Evolutionary conservation across 2,329 filamentous ascomycete species (phyloP).

Genomic region (Stagonosporopsis vannaccii): DNA sequence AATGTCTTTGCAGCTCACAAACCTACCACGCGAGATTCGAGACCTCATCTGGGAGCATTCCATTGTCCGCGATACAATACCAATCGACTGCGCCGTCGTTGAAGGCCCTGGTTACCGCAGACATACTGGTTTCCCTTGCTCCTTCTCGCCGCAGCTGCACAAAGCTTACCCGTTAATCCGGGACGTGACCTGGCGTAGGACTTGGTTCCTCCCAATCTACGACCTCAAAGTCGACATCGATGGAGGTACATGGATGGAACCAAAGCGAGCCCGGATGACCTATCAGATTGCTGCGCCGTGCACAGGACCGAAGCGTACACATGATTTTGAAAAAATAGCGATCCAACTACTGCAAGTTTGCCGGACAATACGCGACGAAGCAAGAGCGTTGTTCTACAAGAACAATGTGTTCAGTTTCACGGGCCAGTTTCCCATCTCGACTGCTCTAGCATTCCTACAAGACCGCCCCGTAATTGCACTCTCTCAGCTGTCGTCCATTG

Average conservation of each 20-base stretch:
- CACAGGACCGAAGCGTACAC: neutral
- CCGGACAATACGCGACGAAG: slow-evolving; percentile 32
- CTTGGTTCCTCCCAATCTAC: slow-evolving; percentile 28
- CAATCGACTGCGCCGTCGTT: slow-evolving; percentile 22
- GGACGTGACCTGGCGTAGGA: slow-evolving; percentile 16
- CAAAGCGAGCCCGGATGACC: slow-evolving; percentile 27
- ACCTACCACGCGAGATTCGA: slow-evolving; percentile 30
- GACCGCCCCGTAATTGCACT: slow-evolving; percentile 28
- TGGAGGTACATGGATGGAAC: slow-evolving; percentile 17
- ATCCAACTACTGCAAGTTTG: slow-evolving; percentile 28
- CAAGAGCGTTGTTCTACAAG: slow-evolving; percentile 30
- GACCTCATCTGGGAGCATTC: slow-evolving; percentile 31
- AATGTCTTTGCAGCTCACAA: neutral
- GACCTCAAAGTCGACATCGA: slow-evolving; percentile 23
- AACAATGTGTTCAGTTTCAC: slow-evolving; percentile 35
- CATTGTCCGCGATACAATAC: slow-evolving; percentile 25
- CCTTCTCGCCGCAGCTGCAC: slow-evolving; percentile 12
- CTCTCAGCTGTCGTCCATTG: slow-evolving; percentile 22
- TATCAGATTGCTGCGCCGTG: slow-evolving; percentile 23
- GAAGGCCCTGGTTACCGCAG: slow-evolving; percentile 3
- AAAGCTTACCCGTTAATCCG: slow-evolving; percentile 19
- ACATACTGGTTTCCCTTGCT: slow-evolving; percentile 10
- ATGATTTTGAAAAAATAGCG: slow-evolving; percentile 4
- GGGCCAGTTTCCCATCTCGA: slow-evolving; percentile 29
- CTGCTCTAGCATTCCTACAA: slow-evolving; percentile 32